Evolutionary conservation across 2,329 filamentous ascomycete genomes (phyloP).

Genomic region (Lasiodiplodia hormozganensis): DNA sequence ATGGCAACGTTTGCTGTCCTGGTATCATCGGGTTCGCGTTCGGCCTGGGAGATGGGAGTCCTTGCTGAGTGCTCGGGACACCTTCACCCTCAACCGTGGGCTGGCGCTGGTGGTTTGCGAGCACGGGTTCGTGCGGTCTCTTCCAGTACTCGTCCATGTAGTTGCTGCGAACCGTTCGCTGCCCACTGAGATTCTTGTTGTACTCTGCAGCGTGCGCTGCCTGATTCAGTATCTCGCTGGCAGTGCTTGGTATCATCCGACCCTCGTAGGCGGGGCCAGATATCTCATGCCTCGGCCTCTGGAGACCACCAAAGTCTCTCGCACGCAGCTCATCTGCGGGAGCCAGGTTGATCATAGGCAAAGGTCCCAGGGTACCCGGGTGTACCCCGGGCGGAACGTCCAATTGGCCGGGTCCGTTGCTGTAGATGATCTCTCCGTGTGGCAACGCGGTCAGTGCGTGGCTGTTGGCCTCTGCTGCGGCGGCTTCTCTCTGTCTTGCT

Average conservation of each 20-base stretch:
- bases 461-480: conserved; percentile 68
- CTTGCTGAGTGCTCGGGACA: conserved; percentile 50
- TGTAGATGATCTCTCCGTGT: conserved; percentile 89
- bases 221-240: conserved; percentile 82
- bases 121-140: conserved; percentile 78
- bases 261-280: conserved; percentile 85
- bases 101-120: conserved; percentile 53
- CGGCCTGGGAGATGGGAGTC: conserved; percentile 58
- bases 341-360: conserved; percentile 84
- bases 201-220: conserved; percentile 89
- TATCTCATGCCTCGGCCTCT: conserved; percentile 87
- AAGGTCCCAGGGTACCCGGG: conserved; percentile 72
- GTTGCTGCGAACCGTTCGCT: conserved; percentile 78
- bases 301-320: conserved; percentile 82
- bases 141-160: conserved; percentile 85
- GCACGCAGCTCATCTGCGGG: conserved; percentile 77
- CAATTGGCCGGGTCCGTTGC: conserved; percentile 65
- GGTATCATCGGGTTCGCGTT: conserved; percentile 65
- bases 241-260: conserved; percentile 75
- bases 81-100: conserved; percentile 48
- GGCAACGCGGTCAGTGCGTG: conserved; percentile 66
- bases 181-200: conserved; percentile 82
- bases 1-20: conserved; percentile 63
- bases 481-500: conserved; percentile 84
- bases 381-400: conserved; percentile 56